Evolutionary conservation across 192 early-diverging fungal species (phyloP), one percentile per base, ranked within the genome.

Genomic region (Gorgonomyces haynaldii): DNA sequence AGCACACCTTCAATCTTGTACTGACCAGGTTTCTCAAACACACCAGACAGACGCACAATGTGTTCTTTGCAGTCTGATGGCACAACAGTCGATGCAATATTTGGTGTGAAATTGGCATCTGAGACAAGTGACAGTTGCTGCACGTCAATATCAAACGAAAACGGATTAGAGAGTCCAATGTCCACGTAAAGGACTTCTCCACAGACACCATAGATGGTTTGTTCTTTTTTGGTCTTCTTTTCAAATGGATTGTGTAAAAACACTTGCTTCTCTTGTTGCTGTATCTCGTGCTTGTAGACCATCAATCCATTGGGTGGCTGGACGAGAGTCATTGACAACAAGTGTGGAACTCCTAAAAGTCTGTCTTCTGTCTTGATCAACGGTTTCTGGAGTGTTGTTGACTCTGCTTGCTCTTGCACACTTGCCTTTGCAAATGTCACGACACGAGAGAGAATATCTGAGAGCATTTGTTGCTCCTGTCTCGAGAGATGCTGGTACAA

Each of bases 231-330:
- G 9, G 16, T 35, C 42, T 81, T 82, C 29, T 78, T 60, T 37
- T 72, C 71, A 63, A 76, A 87, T 3, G 85, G 82, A 50, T 82
- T 85, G 57, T 89, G 86, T 24, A 89, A 67, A 55, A 89, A 89
- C n/a, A 82, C 75, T 43, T 84, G 79, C 47, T 74, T 45, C 10
- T n/a, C n/a, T n/a, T 45, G 72, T 75, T 0, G 81, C 79, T 16
- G 74, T 44, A 46, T 75, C 67, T 29, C 74, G 67, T 17, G 79
- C 45, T 0, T 68, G 67, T 1, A 74, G 76, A 5, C 74, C 78
- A 42, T 9, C 24, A 43, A 24, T 40, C n/a, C 3, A 23, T 29
- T 12, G 19, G 16, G 19, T 41, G 4, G 64, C 66, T 29, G 31
- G 1, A 72, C 56, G 15, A 69, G 37, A 7, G 56, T 60, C 28